These are phyloP conservation scores for Mycogone perniciosa DNA, from an alignment of 2,329 filamentous ascomycete genomes.

Conservation along the genomic window DNA sequence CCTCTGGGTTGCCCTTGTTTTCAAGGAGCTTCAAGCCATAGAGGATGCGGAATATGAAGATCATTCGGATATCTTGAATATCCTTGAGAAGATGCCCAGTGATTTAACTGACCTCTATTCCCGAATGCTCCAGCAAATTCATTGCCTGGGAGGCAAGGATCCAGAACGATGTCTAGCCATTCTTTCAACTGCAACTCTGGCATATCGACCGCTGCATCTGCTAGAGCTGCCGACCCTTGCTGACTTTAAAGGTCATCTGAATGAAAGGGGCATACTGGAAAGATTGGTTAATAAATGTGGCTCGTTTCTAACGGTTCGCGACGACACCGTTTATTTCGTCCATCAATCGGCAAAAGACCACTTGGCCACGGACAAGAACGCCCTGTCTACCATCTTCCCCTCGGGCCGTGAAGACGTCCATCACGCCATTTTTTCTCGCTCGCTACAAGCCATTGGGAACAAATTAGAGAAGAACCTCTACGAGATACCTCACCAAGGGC, in stretches of 20 bases:
- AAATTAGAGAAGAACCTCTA: constrained; percentile 32
- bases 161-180: constrained; percentile 25
- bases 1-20: constrained; percentile 20
- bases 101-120: constrained; percentile 25
- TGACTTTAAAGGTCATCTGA: constrained; percentile 33
- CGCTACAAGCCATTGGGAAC: constrained; percentile 24
- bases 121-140: constrained; percentile 31
- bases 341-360: constrained; percentile 41
- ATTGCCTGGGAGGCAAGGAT: constrained; percentile 16
- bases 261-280: constrained; percentile 3
- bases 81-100: neutral
- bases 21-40: constrained; percentile 14
- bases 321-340: constrained; percentile 29
- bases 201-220: constrained; percentile 30
- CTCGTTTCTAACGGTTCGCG: constrained; percentile 32
- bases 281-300: constrained; percentile 30
- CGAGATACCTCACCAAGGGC: constrained; percentile 16
- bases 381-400: constrained; percentile 24
- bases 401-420: constrained; percentile 22
- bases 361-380: constrained; percentile 24
- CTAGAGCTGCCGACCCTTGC: constrained; percentile 24
- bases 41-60: neutral
- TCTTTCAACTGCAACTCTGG: constrained; percentile 23
- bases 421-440: constrained; percentile 26
- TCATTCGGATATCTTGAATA: neutral